Evolutionary conservation across 2,329 filamentous ascomycete genomes (phyloP), one percentile per base, ranked within the genome.

Genomic region (Claviceps sp.): DNA sequence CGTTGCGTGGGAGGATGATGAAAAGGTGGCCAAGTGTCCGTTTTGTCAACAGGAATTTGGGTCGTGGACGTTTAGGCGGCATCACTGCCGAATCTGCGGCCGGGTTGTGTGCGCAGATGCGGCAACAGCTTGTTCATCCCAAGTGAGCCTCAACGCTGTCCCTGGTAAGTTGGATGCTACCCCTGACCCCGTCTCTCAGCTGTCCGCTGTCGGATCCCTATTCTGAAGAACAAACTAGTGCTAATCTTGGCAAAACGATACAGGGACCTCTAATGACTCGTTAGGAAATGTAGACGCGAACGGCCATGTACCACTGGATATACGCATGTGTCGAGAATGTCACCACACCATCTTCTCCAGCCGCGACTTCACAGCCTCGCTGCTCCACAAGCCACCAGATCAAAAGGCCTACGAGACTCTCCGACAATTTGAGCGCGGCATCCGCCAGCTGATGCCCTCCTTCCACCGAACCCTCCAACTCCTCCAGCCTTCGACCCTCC

Each of bases 21-120:
- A 84, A 0, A 80, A 75, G 37, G 89, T 98, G 5, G 56, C 75
- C 2, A 82, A 83, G 57, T 98, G 93, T 63, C 93, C 93, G 0
- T 95, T 95, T 62, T 98, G 93, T 61, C 87, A 95, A 63, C 93
- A 98, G 61, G 89, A 95, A 52, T 98, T 98, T 66, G 85, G 89
- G 1, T 85, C 84, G 14, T 97, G 95, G 78, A 87, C 89, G 1
- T 95, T 97, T 62, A 81, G 93, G 60, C 76, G 93, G 58, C 93
- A 97, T 66, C 93, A 98, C 67, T 98, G 93, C 68, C 81, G 93
- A 51, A 84, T 95, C 68, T 98, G 93, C 61, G 93, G 93, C 3
- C 81, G 85, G 44, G 89, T 98, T 0, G 89, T 98, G 0, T 98
- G 93, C 64, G 89, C 89, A 13, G 93, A 98, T 66, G 80, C 80